These are phyloP conservation scores for Hippophae gyantsensis DNA, from an alignment of 306 rosid species.

Conservation along the genomic window DNA sequence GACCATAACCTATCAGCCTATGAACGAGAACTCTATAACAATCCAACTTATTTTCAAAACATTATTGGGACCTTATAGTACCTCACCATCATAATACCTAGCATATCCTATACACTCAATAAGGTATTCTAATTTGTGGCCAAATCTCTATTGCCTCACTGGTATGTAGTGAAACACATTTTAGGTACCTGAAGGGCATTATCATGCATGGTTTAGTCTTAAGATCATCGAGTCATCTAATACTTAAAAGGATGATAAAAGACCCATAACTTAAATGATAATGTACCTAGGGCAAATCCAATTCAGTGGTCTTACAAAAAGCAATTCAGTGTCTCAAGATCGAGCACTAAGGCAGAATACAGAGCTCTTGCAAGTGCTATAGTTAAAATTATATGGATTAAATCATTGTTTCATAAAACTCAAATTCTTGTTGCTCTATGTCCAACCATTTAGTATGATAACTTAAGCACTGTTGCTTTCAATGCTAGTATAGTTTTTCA, in stretches of 20 bases:
- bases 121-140: not conserved
- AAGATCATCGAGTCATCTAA: not conserved
- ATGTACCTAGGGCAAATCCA: not conserved
- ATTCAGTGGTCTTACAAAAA: not conserved
- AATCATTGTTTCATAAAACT: too few relatives aligned
- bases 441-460: not conserved
- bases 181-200: not conserved
- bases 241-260: not conserved
- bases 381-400: not conserved
- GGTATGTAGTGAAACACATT: not conserved
- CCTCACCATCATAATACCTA: not conserved
- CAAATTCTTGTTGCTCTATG: too few relatives aligned
- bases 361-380: not conserved
- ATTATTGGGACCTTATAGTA: not conserved
- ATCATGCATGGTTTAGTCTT: not conserved
- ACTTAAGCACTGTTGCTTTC: not conserved
- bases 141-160: not conserved
- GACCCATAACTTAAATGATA: not conserved
- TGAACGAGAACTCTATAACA: not conserved
- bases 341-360: not conserved
- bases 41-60: not conserved
- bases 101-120: not conserved
- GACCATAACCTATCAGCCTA: not conserved
- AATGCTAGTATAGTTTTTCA: not conserved
- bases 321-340: not conserved